Base-by-base conservation (phyloP, 345 rosid genomes). In the Moringa oleifera region DNA sequence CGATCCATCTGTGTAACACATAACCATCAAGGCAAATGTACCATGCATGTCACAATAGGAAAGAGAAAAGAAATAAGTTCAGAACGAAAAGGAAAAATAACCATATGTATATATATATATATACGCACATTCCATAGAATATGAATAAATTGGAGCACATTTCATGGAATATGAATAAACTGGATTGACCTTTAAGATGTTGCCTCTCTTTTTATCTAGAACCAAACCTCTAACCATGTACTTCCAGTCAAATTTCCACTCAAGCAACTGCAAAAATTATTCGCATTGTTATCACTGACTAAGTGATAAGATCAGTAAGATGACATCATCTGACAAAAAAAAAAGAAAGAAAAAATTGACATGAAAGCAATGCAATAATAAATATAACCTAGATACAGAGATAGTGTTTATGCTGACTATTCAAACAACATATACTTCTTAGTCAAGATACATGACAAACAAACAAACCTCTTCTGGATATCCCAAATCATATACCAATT, bases 181-280 rank as follows among this genome's bases (percentile, higher is more conserved):
- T 11, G 20, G 2, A 46, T 33, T 57, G 46, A 85, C 99, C 96
- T 94, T 94, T 75, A 94, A 79, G 74, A 94, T 94, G 76, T 94
- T 94, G 77, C 99, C 99, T 65, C 91, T 83, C 84, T 81, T 90
- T 84, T 88, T 94, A 73, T 94, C 99, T 25, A 94, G 85, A 68
- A 94, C 97, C 83, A 94, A 69, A 31, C 99, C 99, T 74, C 99
- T 80, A 50, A 94, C 97, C 99, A 94, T 94, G 75, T 94, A 88
- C 19, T 77, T 86, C 92, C 95, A 86, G 68, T 90, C 96, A 80
- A 94, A 94, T 45, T 80, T 77, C 99, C 96, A 90, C 24, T 61
- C 76, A 23, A 94, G 75, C 72, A 94, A 71, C 99, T 94, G 81
- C 60, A 80, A 7, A 20, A 1, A 11, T 33, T 33, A 33, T 4